Evolutionary conservation across 2,329 filamentous ascomycete species (phyloP).

Genomic region (Fusarium hainanense): DNA sequence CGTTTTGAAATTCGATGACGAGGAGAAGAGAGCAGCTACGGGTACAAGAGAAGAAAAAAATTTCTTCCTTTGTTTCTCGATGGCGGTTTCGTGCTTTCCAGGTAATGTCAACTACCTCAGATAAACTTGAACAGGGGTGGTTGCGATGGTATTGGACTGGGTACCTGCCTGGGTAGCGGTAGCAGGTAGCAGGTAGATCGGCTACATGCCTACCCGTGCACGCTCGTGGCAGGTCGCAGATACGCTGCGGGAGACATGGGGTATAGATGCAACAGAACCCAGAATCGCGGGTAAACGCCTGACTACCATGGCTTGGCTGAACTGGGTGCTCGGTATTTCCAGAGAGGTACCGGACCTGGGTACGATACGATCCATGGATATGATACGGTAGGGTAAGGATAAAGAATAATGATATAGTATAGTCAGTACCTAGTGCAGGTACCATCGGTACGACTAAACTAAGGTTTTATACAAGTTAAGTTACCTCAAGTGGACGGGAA

Average conservation of each 20-base stretch:
- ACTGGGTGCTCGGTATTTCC: conserved; percentile 2
- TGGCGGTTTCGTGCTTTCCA: not conserved
- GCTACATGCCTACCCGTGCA: conserved; percentile 19
- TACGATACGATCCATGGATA: not conserved
- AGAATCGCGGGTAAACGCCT: conserved; percentile 18
- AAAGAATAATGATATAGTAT: not conserved
- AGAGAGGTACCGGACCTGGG: not conserved
- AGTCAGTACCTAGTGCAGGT: not conserved
- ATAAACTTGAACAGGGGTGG: conserved; percentile 18
- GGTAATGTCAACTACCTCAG: not conserved
- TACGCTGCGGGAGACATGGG: conserved; percentile 18
- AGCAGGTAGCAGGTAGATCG: conserved; percentile 18
- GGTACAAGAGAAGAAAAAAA: not conserved
- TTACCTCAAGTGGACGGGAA: not conserved
- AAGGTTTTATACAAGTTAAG: not conserved
- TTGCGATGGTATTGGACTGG: conserved; percentile 8
- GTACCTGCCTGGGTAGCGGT: not conserved
- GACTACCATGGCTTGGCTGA: conserved; percentile 2
- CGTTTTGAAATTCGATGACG: conserved; percentile 1
- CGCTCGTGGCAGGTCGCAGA: conserved; percentile 23
- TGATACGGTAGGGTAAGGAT: not conserved
- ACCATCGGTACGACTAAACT: not conserved
- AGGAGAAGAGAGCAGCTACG: not conserved
- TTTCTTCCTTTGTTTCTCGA: conserved; percentile 5
- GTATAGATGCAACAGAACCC: conserved; percentile 2